Evolutionary conservation across 768 basidiomycete species (phyloP).

Genomic region (Russula sp.): DNA sequence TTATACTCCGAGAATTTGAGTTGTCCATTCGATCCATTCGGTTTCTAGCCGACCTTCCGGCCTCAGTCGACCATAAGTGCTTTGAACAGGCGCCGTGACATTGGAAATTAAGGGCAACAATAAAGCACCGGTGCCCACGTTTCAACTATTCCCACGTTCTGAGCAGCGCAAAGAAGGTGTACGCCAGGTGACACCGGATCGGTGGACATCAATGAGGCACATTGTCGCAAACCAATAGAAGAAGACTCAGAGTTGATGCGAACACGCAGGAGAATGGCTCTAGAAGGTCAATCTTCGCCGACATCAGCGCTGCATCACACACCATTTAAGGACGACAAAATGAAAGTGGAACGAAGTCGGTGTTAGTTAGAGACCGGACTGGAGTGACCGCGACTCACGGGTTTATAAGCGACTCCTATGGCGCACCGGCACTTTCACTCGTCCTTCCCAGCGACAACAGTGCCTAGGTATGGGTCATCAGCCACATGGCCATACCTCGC

Average conservation of each 20-base stretch:
- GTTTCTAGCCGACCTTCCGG: background rate
- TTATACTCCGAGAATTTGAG: background rate
- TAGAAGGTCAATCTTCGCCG: background rate
- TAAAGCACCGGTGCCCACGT: slow-evolving; percentile 3
- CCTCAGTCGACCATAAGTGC: background rate
- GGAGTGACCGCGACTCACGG: background rate
- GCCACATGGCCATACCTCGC: background rate
- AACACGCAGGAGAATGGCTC: background rate
- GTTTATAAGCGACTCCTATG: background rate
- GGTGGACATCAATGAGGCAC: background rate
- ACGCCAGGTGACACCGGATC: background rate
- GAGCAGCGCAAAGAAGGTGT: background rate
- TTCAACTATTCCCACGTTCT: background rate
- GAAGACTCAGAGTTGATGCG: background rate
- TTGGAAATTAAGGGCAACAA: background rate
- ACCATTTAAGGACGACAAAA: background rate
- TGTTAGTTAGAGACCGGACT: background rate
- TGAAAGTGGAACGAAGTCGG: background rate
- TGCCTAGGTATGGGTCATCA: background rate
- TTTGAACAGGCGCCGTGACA: background rate
- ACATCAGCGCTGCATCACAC: background rate
- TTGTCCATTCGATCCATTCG: background rate
- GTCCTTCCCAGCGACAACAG: background rate
- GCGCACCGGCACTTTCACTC: background rate
- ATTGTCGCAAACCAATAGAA: background rate